phyloP scores from a whole-genome alignment of 2,329 filamentous ascomycete genomes.

The Pseudonectria buxi region DNA sequence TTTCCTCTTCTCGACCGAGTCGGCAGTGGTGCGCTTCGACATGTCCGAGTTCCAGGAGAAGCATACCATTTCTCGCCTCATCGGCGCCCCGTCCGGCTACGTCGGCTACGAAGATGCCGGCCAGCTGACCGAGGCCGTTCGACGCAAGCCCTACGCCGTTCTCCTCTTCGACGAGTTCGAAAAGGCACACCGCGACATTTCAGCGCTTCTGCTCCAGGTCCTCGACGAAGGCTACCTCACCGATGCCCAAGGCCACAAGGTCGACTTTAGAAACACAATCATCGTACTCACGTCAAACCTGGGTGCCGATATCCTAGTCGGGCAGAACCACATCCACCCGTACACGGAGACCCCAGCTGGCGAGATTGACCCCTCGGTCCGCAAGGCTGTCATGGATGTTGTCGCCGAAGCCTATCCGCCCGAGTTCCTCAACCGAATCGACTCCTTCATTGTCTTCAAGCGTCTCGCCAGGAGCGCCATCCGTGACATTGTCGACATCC shows the following conservation, averaged over 20 bases:
- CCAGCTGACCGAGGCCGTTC: slow-evolving; percentile 89
- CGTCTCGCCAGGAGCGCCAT: slow-evolving; percentile 71
- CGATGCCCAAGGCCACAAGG: slow-evolving; percentile 90
- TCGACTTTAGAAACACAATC: slow-evolving; percentile 94
- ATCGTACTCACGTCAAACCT: slow-evolving; percentile 96
- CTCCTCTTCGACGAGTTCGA: slow-evolving; percentile 96
- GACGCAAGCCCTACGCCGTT: slow-evolving; percentile 91
- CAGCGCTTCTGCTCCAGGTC: slow-evolving; percentile 83
- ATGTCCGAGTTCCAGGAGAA: slow-evolving; percentile 99
- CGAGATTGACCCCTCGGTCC: slow-evolving; percentile 66
- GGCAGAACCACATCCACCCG: slow-evolving; percentile 57
- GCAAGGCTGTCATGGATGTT: slow-evolving; percentile 80
- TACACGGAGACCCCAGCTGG: slow-evolving; percentile 57
- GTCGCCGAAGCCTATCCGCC: slow-evolving; percentile 71
- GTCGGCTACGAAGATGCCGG: slow-evolving; percentile 96
- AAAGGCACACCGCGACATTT: slow-evolving; percentile 94
- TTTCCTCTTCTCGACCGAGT: slow-evolving; percentile 89
- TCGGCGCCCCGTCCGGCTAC: slow-evolving; percentile 89
- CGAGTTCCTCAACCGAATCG: slow-evolving; percentile 93
- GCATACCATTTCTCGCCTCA: slow-evolving; percentile 87
- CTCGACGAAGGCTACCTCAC: slow-evolving; percentile 95
- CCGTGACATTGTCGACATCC: slow-evolving; percentile 88
- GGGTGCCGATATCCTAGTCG: slow-evolving; percentile 84
- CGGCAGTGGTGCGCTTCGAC: slow-evolving; percentile 87
- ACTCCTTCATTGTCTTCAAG: slow-evolving; percentile 96